Evolutionary conservation across 2,329 filamentous ascomycete species (phyloP).

Genomic region (Helotiales sp.): DNA sequence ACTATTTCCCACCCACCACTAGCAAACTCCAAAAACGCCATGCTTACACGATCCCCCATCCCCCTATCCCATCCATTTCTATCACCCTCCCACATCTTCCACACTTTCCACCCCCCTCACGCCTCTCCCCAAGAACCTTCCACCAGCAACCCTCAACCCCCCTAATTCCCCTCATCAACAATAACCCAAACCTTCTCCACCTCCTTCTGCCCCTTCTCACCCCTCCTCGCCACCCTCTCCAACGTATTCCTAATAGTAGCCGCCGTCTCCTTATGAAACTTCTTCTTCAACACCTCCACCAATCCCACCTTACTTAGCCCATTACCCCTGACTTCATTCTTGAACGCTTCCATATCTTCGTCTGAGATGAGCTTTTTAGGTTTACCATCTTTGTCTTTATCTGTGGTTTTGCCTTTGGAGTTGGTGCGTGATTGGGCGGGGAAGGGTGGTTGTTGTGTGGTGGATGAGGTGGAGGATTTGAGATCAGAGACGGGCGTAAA

Average conservation of each 20-base stretch:
- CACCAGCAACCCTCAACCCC: too few species aligned
- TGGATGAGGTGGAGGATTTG: conserved; percentile 1
- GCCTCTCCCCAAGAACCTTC: too few species aligned
- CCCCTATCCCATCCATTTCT: too few species aligned
- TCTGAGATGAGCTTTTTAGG: conserved; percentile 29
- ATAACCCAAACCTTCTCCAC: conserved; percentile 31
- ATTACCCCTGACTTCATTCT: conserved; percentile 66
- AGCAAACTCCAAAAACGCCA: too few species aligned
- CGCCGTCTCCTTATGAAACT: conserved; percentile 70
- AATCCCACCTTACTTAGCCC: conserved; percentile 75
- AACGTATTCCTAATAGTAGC: conserved; percentile 71
- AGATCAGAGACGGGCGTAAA: conserved; percentile 12
- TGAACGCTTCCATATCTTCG: conserved; percentile 50
- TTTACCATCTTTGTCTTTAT: conserved; percentile 20
- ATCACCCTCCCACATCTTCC: too few species aligned
- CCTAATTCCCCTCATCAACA: too few species aligned
- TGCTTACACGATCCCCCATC: too few species aligned
- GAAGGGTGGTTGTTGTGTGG: not conserved
- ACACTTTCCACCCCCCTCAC: too few species aligned
- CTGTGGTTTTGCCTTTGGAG: conserved; percentile 2
- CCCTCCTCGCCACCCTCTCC: conserved; percentile 61
- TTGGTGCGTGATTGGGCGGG: not conserved
- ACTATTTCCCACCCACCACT: too few species aligned
- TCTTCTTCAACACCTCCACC: conserved; percentile 72
- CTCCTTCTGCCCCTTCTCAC: conserved; percentile 49